These are phyloP conservation scores for Aspergillus campestris DNA, from an alignment of 495 filamentous ascomycete species.

Conservation along the genomic window DNA sequence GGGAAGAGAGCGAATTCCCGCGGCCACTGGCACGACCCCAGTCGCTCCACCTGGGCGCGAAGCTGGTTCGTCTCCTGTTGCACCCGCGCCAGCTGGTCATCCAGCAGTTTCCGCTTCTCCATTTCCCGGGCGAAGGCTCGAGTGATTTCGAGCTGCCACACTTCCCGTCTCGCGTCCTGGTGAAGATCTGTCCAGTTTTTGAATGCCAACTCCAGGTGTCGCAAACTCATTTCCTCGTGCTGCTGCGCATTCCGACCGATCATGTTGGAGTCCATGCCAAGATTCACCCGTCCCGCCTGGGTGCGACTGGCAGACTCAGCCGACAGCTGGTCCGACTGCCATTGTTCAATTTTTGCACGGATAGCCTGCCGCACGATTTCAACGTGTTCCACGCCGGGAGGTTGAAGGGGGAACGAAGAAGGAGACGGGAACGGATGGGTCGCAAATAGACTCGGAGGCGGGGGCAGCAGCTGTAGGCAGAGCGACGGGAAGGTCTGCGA, in stretches of 20 bases:
- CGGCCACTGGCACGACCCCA: conserved; percentile 60
- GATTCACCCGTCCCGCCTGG: conserved; percentile 17
- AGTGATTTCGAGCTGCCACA: conserved; percentile 73
- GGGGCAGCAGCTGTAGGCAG: conserved; percentile 67
- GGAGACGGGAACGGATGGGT: conserved; percentile 60
- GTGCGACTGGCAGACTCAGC: conserved; percentile 17
- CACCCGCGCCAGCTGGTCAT: conserved; percentile 51
- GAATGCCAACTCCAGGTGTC: conserved; percentile 64
- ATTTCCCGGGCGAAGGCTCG: conserved; percentile 61
- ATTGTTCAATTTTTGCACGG: conserved; percentile 53
- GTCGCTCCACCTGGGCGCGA: conserved; percentile 57
- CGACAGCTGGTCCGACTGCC: conserved; percentile 39
- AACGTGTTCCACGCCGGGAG: conserved; percentile 61
- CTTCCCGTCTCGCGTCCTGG: conserved; percentile 46
- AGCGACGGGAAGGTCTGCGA: conserved; percentile 74
- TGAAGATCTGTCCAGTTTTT: conserved; percentile 59
- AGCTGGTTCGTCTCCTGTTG: conserved; percentile 68
- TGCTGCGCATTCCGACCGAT: conserved; percentile 43
- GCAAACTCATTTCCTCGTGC: conserved; percentile 48
- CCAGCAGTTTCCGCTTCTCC: conserved; percentile 54
- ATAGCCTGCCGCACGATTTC: conserved; percentile 61
- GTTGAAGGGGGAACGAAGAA: conserved; percentile 64
- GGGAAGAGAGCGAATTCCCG: conserved; percentile 61
- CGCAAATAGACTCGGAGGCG: conserved; percentile 67
- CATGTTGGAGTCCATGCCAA: conserved; percentile 27